Conservation (phyloP, 2,329 filamentous ascomycete species). For the Hymenoscyphus fraxineus region DNA sequence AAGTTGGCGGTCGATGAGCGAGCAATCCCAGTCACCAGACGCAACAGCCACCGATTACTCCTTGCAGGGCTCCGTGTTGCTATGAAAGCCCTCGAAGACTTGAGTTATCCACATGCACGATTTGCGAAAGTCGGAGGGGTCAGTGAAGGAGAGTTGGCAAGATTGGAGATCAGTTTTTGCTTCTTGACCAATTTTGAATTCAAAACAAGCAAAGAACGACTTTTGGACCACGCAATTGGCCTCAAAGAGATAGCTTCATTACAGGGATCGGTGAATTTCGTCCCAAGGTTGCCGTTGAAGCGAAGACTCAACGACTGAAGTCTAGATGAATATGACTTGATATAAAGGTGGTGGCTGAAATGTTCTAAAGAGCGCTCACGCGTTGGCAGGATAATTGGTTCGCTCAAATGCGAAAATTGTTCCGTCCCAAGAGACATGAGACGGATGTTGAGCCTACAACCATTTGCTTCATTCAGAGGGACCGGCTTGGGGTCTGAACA, state of each 20-base stretch:
- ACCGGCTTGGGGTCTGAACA: not conserved
- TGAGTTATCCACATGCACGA: constrained; percentile 78
- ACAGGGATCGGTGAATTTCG: constrained; percentile 33
- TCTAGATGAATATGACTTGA: constrained; percentile 27
- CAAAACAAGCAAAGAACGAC: constrained; percentile 54
- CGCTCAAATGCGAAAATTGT: not conserved
- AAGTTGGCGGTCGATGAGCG: constrained; percentile 73
- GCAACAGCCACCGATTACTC: constrained; percentile 82
- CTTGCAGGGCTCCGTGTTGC: constrained; percentile 82
- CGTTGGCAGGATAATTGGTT: not conserved
- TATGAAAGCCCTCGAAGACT: constrained; percentile 92
- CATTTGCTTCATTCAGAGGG: not conserved
- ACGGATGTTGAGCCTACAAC: not conserved
- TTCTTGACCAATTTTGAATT: constrained; percentile 84
- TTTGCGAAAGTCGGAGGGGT: constrained; percentile 88
- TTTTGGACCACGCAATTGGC: constrained; percentile 47
- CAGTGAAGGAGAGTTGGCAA: constrained; percentile 72
- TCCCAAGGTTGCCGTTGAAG: constrained; percentile 30
- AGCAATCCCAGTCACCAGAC: constrained; percentile 72
- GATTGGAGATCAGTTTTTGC: constrained; percentile 85
- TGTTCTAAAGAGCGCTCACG: constrained; percentile 6
- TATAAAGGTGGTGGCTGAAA: constrained; percentile 12
- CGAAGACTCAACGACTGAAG: constrained; percentile 21
- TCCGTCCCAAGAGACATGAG: not conserved
- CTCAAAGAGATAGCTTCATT: constrained; percentile 37